These are phyloP conservation scores for Suillus tomentosus DNA, from an alignment of 768 basidiomycete genomes.

Conservation along the genomic window DNA sequence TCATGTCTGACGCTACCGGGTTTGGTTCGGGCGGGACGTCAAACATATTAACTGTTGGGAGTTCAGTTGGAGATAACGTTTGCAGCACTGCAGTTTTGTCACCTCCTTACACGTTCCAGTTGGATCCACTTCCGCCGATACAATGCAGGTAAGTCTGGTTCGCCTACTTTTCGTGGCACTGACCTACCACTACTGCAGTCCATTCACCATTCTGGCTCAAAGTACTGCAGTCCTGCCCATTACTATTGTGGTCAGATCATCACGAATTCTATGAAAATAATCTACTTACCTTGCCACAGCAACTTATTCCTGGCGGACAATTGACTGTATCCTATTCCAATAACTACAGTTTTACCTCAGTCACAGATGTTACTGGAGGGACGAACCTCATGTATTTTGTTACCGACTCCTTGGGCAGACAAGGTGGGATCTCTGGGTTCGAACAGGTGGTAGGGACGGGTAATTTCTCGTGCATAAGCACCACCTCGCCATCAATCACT, in stretches of 20 bases:
- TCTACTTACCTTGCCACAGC: slow-evolving; percentile 37
- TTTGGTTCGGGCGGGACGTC: slow-evolving; percentile 67
- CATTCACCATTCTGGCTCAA: slow-evolving; percentile 49
- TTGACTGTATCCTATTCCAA: slow-evolving; percentile 43
- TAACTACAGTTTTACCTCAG: slow-evolving; percentile 49
- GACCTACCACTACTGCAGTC: slow-evolving; percentile 31
- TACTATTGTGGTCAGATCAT: slow-evolving; percentile 47
- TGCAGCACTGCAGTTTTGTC: slow-evolving; percentile 54
- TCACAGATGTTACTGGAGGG: slow-evolving; percentile 53
- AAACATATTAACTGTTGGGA: slow-evolving; percentile 47
- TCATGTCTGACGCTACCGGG: slow-evolving; percentile 74
- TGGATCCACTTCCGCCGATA: slow-evolving; percentile 48
- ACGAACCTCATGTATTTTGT: slow-evolving; percentile 61
- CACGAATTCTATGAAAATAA: not conserved
- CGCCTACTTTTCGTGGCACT: slow-evolving; percentile 9
- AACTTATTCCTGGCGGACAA: slow-evolving; percentile 65
- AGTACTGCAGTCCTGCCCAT: slow-evolving; percentile 50
- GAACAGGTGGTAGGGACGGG: slow-evolving; percentile 47
- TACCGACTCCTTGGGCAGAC: slow-evolving; percentile 48
- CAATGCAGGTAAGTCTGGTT: slow-evolving; percentile 56
- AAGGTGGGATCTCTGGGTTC: slow-evolving; percentile 62
- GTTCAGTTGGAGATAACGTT: slow-evolving; percentile 37
- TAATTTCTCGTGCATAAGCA: slow-evolving; percentile 53
- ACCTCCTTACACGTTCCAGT: slow-evolving; percentile 47
- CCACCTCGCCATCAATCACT: slow-evolving; percentile 54